Base-by-base conservation (phyloP, 164 flowering plant species). In the Aristolochia californica region DNA sequence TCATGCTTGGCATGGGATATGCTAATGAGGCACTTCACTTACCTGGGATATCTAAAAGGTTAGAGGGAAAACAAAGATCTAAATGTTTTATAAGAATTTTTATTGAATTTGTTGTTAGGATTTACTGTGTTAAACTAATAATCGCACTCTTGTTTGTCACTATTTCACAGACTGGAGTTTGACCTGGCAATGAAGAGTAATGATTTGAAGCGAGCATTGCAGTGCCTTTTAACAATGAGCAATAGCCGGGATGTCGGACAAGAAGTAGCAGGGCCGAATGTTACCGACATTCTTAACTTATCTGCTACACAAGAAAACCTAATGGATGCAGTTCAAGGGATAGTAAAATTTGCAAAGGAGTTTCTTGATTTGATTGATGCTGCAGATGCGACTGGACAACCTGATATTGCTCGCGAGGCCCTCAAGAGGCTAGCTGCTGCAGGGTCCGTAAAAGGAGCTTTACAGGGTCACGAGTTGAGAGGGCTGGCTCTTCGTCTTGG, bases 41-140 rank as follows among this genome's bases (percentile, higher is more conserved):
- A 74, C 97, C 97, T 73, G 99, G 99, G 63, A 87, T 93, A 73
- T 93, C 99, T 38, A 93, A 93, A 78, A 85, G 99, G 97, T 86
- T 57, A 48, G 17, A 43, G 11, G 59, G 16, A 38, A 18, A 26
- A n/a, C 13, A 20, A 15, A 17, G 10, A 2, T 27, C 15, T 26
- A 2, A 26, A 48, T 20, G 22, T 14, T 28, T 26, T 24, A 34
- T 27, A 0, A 21, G 24, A n/a, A 15, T 45, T 44, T 44, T 15
- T n/a, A 8, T 26, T 34, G 24, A 16, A 21, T 34, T 38, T n/a
- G 22, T 28, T 16, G 27, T 4, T 17, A 48, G 43, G 14, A 17
- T 43, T 57, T 57, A 23, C 11, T 18, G 20, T 5, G 15, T 40
- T 34, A 34, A 34, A 34, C 10, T 13, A 20, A 47, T 47, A 47